Evolutionary conservation across 257 asterid species (phyloP).

Genomic region (Solanum pennellii): DNA sequence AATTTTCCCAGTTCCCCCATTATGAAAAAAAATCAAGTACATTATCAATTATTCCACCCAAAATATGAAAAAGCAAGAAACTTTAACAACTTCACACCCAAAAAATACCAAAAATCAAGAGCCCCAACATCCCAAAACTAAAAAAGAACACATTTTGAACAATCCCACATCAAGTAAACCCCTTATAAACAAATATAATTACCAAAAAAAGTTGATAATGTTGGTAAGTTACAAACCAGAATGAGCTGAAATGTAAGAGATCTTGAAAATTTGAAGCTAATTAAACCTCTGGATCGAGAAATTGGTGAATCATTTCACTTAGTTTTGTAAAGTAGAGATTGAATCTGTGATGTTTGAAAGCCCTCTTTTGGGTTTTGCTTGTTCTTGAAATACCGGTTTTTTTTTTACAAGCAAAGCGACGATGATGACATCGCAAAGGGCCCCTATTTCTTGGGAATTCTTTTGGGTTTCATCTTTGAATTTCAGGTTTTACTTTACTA

Average conservation of each 20-base stretch:
- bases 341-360: background rate
- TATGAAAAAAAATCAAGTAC: background rate
- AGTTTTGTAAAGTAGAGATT: background rate
- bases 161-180: background rate
- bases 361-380: background rate
- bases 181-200: background rate
- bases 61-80: background rate
- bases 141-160: background rate
- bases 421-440: background rate
- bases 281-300: background rate
- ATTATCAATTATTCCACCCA: background rate
- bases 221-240: constrained; percentile 9
- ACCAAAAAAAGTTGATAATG: background rate
- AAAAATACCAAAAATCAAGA: background rate
- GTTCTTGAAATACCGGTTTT: constrained; percentile 11
- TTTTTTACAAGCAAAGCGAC: constrained; percentile 21
- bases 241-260: constrained; percentile 11
- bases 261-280: constrained; percentile 1
- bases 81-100: background rate
- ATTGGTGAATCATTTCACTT: background rate
- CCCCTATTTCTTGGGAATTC: background rate
- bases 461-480: background rate
- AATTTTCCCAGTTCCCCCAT: background rate
- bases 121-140: background rate
- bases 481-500: background rate